Evolutionary conservation across 176 grass and related monocot genomes (phyloP).

Genomic region (Oryza punctata): DNA sequence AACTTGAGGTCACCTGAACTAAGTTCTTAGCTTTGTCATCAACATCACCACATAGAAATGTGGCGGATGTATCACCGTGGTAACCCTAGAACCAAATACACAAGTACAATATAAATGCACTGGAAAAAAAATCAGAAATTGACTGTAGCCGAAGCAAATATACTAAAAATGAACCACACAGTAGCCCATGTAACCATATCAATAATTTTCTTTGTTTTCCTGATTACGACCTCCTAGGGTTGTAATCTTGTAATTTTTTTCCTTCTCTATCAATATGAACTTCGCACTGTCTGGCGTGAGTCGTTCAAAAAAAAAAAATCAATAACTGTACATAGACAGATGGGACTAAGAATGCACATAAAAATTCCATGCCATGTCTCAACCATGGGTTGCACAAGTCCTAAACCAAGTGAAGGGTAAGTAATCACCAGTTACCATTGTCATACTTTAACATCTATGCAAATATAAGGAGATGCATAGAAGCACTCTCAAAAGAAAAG

Average conservation of each 20-base stretch:
- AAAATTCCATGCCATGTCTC: neutral
- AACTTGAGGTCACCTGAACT: conserved; percentile 68
- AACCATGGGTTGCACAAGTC: neutral
- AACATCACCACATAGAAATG: conserved; percentile 88
- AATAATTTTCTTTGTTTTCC: too few species aligned
- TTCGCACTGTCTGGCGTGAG: too few species aligned
- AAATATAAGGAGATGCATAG: neutral
- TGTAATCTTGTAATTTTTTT: too few species aligned
- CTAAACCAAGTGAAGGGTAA: neutral
- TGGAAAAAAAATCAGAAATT: conserved; percentile 10
- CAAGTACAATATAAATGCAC: conserved; percentile 17
- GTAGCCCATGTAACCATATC: neutral
- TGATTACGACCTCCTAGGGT: too few species aligned
- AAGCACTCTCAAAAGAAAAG: conserved; percentile 11
- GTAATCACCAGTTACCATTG: neutral
- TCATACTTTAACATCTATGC: neutral
- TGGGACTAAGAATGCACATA: neutral
- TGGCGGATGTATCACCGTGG: conserved; percentile 96
- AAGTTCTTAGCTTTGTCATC: conserved; percentile 87
- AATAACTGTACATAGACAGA: neutral
- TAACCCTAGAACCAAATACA: conserved; percentile 66
- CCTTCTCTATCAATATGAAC: too few species aligned
- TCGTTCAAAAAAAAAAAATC: too few species aligned
- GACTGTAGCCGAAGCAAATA: neutral
- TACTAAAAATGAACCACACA: neutral